phyloP scores from a whole-genome alignment of 805 yeast genomes.

The Yamadazyma tumulicola region DNA sequence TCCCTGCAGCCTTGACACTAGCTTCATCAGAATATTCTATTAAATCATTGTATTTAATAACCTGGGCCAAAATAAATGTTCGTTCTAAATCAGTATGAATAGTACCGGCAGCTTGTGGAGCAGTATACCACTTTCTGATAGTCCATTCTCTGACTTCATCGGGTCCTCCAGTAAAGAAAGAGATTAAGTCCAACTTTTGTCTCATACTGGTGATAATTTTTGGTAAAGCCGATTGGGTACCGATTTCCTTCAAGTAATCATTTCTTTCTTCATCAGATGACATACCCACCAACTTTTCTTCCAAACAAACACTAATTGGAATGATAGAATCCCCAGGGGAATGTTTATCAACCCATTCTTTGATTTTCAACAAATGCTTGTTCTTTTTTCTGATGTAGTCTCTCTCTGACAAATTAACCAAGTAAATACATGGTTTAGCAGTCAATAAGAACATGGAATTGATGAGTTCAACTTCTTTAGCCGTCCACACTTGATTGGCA shows the following conservation, averaged over 20 bases:
- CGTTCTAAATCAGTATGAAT: conserved; percentile 94
- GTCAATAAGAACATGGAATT: conserved; percentile 84
- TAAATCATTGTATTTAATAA: conserved; percentile 81
- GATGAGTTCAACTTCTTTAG: conserved; percentile 87
- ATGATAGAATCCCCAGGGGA: conserved; percentile 86
- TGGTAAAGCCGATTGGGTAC: conserved; percentile 80
- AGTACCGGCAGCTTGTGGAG: conserved; percentile 99
- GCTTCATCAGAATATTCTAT: conserved; percentile 72
- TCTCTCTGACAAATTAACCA: conserved; percentile 83
- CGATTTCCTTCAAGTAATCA: conserved; percentile 70
- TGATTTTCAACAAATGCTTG: conserved; percentile 76
- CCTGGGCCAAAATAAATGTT: conserved; percentile 92
- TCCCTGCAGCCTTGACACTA: conserved; percentile 82
- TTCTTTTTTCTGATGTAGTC: conserved; percentile 88
- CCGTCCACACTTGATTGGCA: conserved; percentile 82
- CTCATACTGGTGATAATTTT: conserved; percentile 85
- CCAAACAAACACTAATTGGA: conserved; percentile 89
- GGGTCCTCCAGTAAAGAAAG: conserved; percentile 95
- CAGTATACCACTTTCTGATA: conserved; percentile 82
- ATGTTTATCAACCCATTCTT: conserved; percentile 84
- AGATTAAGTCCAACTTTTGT: conserved; percentile 76
- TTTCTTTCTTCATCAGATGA: conserved; percentile 78
- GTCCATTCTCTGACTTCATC: conserved; percentile 99
- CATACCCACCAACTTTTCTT: conserved; percentile 87
- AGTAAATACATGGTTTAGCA: conserved; percentile 92